Evolutionary conservation across 805 yeast genomes (phyloP).

Genomic region (Naumovozyma dairenensis): DNA sequence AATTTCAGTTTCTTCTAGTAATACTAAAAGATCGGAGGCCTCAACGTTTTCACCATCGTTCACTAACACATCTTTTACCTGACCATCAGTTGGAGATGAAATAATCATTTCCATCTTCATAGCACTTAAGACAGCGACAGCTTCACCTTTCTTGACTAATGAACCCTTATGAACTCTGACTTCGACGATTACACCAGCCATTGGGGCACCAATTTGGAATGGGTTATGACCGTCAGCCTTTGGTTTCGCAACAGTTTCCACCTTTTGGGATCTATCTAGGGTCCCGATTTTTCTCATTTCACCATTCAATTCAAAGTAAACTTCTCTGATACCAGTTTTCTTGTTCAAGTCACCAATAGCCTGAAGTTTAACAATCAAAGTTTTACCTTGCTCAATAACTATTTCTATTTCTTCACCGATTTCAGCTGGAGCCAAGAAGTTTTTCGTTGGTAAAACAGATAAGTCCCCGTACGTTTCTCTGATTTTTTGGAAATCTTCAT

Average conservation of each 20-base stretch:
- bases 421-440: conserved; percentile 76
- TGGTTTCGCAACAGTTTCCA: conserved; percentile 73
- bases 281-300: conserved; percentile 92
- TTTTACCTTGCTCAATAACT: conserved; percentile 88
- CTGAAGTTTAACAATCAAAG: conserved; percentile 75
- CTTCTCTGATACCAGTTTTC: conserved; percentile 85
- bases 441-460: conserved; percentile 83
- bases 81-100: conserved; percentile 80
- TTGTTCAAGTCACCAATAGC: conserved; percentile 82
- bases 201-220: conserved; percentile 92
- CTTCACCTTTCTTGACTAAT: conserved; percentile 90
- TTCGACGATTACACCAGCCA: conserved; percentile 96
- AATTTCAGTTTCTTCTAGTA: conserved; percentile 29
- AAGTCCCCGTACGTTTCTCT: conserved; percentile 78
- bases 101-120: conserved; percentile 99
- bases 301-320: conserved; percentile 94
- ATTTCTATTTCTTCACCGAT: conserved; percentile 80
- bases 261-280: conserved; percentile 74
- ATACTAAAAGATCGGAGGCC: conserved; percentile 75
- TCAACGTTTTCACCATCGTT: conserved; percentile 92
- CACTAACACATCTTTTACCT: conserved; percentile 60
- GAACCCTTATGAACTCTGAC: conserved; percentile 77
- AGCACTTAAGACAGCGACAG: conserved; percentile 83
- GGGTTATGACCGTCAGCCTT: conserved; percentile 82
- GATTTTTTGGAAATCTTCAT: conserved; percentile 67